Conservation (phyloP, 2,329 filamentous ascomycete species). For the Alternaria brassicicola region DNA sequence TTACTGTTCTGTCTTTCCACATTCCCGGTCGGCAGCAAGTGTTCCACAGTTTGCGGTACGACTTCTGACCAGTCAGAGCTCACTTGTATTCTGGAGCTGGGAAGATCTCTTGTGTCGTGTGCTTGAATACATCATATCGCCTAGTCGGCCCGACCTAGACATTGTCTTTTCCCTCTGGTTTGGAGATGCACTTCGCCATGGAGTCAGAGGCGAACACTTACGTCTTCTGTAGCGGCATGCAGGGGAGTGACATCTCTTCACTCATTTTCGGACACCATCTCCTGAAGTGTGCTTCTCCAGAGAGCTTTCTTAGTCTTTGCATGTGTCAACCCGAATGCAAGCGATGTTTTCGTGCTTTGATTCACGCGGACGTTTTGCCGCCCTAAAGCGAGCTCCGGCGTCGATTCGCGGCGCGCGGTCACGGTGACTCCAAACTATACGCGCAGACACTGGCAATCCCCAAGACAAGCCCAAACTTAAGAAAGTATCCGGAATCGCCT, state of each 20-base stretch:
- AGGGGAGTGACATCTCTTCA: not conserved
- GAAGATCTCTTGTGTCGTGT: constrained; percentile 1
- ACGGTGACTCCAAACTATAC: not conserved
- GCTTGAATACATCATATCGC: not conserved
- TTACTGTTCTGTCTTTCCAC: not conserved
- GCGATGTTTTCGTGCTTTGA: not conserved
- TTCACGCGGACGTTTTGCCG: constrained; percentile 7
- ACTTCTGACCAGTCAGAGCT: constrained; percentile 17
- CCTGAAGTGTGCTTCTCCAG: too few relatives aligned
- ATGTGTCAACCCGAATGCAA: not conserved
- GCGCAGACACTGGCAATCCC: not conserved
- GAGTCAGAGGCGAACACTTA: not conserved
- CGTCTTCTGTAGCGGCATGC: not conserved
- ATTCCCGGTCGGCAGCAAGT: not conserved
- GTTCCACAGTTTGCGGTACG: constrained; percentile 8
- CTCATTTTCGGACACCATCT: not conserved
- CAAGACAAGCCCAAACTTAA: not conserved
- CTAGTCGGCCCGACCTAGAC: constrained; percentile 1
- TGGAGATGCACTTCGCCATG: not conserved
- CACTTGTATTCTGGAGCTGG: not conserved
- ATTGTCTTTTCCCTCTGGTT: not conserved
- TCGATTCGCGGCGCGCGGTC: not conserved
- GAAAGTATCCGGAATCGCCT: not conserved
- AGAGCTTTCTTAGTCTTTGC: not conserved
- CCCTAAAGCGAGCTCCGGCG: not conserved